These are phyloP conservation scores for Juncus inflexus DNA, from an alignment of 176 grass and related monocot genomes.

Conservation along the genomic window DNA sequence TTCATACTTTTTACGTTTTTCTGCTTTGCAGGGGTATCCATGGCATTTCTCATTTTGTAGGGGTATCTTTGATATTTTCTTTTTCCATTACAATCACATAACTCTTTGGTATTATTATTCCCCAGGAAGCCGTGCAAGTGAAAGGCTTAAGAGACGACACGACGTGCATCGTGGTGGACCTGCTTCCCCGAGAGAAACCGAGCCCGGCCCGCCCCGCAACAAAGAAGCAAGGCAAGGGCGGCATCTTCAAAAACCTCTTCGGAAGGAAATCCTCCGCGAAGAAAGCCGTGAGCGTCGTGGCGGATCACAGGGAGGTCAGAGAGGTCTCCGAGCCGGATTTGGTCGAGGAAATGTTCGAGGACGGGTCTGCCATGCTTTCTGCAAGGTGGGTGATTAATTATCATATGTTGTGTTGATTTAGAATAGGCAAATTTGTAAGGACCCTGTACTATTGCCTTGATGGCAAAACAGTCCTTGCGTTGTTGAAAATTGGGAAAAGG, in stretches of 20 bases:
- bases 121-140: slow-evolving; percentile 68
- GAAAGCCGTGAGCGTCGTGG: slow-evolving; percentile 25
- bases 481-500: too few species aligned
- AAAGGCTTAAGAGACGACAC: slow-evolving; percentile 93
- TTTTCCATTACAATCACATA: too few species aligned
- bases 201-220: slow-evolving; percentile 25
- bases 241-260: slow-evolving; percentile 68
- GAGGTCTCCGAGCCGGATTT: slow-evolving; percentile 64
- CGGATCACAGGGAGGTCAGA: not conserved
- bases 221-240: slow-evolving; percentile 61
- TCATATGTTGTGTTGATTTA: not conserved
- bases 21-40: too few species aligned
- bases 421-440: not conserved
- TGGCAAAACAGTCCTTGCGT: too few species aligned
- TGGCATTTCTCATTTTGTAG: too few species aligned
- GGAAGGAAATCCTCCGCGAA: slow-evolving; percentile 41
- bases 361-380: slow-evolving; percentile 67
- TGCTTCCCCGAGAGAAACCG: slow-evolving; percentile 69
- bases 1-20: too few species aligned
- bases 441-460: not conserved
- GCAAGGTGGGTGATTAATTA: slow-evolving; percentile 43
- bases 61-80: too few species aligned
- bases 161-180: slow-evolving; percentile 91
- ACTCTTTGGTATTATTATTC: not conserved
- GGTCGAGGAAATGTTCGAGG: slow-evolving; percentile 98